Evolutionary conservation across 2,329 filamentous ascomycete species (phyloP), one percentile per base, ranked within the genome.

Genomic region (Calycina marina): DNA sequence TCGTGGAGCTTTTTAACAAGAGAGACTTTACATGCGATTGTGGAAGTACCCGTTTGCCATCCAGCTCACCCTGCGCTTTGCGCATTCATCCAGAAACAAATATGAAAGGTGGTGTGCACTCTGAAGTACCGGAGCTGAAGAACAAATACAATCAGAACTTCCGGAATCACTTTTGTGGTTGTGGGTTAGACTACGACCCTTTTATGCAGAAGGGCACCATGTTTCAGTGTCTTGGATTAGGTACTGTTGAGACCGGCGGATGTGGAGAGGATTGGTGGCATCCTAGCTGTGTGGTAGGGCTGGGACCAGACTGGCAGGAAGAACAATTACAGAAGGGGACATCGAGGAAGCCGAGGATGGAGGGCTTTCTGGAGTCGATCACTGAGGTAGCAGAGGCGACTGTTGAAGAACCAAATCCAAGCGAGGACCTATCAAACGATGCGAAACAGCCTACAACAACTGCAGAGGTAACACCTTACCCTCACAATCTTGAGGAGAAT

Each of bases 211-310:
- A 88, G 46, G 88, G 88, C 0, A 96, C 86, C 24, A 98, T 98
- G 90, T 98, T 92, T 46, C 90, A 98, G 55, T 98, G 90, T 51
- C 56, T 96, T 2, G 88, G 88, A 0, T 61, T 96, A 1, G 85
- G 84, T 1, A 78, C 73, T 0, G 65, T 70, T 9, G 79, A 88
- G 43, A 76, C 77, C 1, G 86, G 86, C 11, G 88, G 86, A 4
- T 96, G 88, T 56, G 88, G 88, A 9, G 88, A 96, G 58, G 88
- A 96, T 51, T 96, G 88, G 88, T 96, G 84, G 67, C 88, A 96
- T 58, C 84, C 88, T 0, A 85, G 90, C 40, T 96, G 88, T 51
- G 61, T 96, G 5, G 72, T 93, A 30, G 86, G 86, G 4, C 59
- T 92, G 44, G 74, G 77, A 1, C 70, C 83, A 8, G 68, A 73